Evolutionary conservation across 2,329 filamentous ascomycete genomes (phyloP).

Genomic region (Cryphonectria naterciae): DNA sequence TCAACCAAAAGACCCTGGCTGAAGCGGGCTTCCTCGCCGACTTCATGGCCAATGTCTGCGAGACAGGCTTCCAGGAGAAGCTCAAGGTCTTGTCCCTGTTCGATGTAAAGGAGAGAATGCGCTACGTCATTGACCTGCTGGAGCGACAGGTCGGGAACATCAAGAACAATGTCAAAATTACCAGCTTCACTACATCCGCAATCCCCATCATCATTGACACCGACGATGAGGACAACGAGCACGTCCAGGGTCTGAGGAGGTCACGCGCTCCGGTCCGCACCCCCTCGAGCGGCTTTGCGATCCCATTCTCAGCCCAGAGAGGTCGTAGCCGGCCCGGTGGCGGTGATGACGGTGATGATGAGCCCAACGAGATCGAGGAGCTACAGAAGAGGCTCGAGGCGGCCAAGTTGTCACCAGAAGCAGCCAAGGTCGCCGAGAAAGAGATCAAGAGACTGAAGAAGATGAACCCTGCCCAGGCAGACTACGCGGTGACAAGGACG

Average conservation of each 20-base stretch:
- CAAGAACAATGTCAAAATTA: slow-evolving; percentile 86
- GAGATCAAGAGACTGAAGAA: slow-evolving; percentile 88
- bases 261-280: slow-evolving; percentile 32
- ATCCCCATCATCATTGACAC: slow-evolving; percentile 64
- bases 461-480: slow-evolving; percentile 95
- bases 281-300: slow-evolving; percentile 32
- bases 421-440: slow-evolving; percentile 85
- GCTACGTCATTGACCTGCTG: slow-evolving; percentile 81
- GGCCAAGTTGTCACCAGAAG: slow-evolving; percentile 81
- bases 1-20: slow-evolving; percentile 76
- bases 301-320: slow-evolving; percentile 37
- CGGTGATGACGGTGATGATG: slow-evolving; percentile 71
- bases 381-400: slow-evolving; percentile 84
- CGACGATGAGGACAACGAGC: slow-evolving; percentile 56
- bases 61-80: slow-evolving; percentile 88
- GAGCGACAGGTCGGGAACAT: slow-evolving; percentile 81
- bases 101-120: slow-evolving; percentile 76
- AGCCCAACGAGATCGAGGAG: slow-evolving; percentile 88
- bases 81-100: slow-evolving; percentile 82
- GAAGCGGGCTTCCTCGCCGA: slow-evolving; percentile 89
- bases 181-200: slow-evolving; percentile 71
- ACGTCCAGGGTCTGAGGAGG: slow-evolving; percentile 43
- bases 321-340: slow-evolving; percentile 44
- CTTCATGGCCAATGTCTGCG: slow-evolving; percentile 94
- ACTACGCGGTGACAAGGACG: slow-evolving; percentile 90